Base-by-base conservation (phyloP, 2,329 filamentous ascomycete genomes). In the Scedosporium apiospermum region DNA sequence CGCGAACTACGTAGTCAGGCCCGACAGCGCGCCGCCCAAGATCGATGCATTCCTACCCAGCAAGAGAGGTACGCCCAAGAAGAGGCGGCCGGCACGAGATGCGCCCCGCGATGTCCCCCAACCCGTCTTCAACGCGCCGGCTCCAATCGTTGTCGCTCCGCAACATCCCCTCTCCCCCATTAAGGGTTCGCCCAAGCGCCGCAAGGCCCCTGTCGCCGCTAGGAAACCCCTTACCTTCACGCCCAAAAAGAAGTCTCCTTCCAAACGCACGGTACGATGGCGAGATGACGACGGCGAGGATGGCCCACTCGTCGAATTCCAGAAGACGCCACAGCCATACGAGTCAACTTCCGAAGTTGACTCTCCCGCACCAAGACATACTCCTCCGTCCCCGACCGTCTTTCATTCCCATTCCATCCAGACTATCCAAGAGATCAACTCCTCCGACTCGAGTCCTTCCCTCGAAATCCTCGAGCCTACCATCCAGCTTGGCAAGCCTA, bases 251-350 rank as follows among this genome's bases (percentile, higher is more conserved):
- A 88, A 88, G 73, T 81, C 84, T 9, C 84, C 87, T 1, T 72
- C 77, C 62, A 91, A 91, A 74, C 85, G 93, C 64, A 88, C 83
- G 57, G 93, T 99, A 5, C 85, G 93, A 66, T 99, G 95, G 95
- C 87, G 91, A 64, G 92, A 96, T 69, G 95, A 98, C 69, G 95
- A 98, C 69, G 91, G 85, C 70, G 78, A 88, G 2, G 86, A 93
- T 60, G 93, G 92, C 26, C 87, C 88, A 0, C 78, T 98, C 63
- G 92, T 90, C 10, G 95, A 98, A 71, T 97, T 93, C 71, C 90
- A 93, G 70, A 91, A 91, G 75, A 97, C 93, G 2, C 93, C 95
- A 1, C 84, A 92, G 72, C 89, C 88, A 70, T 74, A 82, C 7
- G 78, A 67, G 23, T 65, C 83, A 16, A 79, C 79, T 2, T 49